Base-by-base conservation (phyloP, 257 asterid genomes). In the Petunia axillaris region DNA sequence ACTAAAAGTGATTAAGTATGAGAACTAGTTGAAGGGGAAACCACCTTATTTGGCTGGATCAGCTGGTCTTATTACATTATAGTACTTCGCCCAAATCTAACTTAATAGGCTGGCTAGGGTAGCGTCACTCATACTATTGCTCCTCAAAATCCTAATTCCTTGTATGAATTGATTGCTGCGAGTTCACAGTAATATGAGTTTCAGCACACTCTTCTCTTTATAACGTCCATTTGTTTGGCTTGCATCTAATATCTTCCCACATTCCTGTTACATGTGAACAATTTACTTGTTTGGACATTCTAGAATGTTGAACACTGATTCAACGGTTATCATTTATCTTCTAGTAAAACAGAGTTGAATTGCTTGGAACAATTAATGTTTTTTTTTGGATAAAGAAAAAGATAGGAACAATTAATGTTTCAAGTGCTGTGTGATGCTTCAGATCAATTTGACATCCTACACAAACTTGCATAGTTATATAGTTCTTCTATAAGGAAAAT, bases 221-320 rank as follows among this genome's bases (percentile, higher is more conserved):
- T 1, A 11, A 63, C 25, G 25, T 25, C 68, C 10, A 48, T 6
- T 10, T 48, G 43, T 48, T 71, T 70, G 1, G 48, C 43, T 71
- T 71, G 77, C 41, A 71, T 71, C 35, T 11, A 36, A 46, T 48
- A 8, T 16, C n/a, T 48, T 53, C 25, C 76, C 76, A 44, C 76
- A 16, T 70, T 70, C 58, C 41, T 70, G 76, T 70, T 70, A 44
- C 53, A 5, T 4, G 58, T 13, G 15, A 5, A 38, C 16, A 35
- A 37, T 36, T 44, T 8, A 59, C 13, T 48, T 48, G 46, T 52
- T 15, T 52, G 57, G 57, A 2, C 57, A 52, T 15, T 52, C 11
- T 10, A 2, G 57, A 52, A 15, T 15, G 11, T 52, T 16, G 43
- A 25, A 71, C 11, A 46, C 40, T 35, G 60, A 71, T 71, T 43